These are phyloP conservation scores for Nakazawaea ernobii DNA, from an alignment of 805 yeast species.

Conservation along the genomic window DNA sequence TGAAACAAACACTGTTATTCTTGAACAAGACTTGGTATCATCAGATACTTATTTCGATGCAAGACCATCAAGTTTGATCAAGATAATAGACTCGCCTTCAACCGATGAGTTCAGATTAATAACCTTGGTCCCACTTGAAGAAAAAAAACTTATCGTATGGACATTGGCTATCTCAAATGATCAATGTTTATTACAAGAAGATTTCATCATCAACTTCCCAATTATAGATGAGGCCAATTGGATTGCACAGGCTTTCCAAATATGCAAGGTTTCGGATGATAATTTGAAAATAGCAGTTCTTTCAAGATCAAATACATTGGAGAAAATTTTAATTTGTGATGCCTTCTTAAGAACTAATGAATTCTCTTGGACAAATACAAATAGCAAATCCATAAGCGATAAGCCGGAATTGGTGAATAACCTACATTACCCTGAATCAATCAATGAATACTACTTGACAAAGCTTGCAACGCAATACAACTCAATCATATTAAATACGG, in stretches of 20 bases:
- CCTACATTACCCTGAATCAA: slow-evolving; percentile 8
- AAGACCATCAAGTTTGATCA: background rate
- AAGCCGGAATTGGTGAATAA: background rate
- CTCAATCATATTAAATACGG: slow-evolving; percentile 42
- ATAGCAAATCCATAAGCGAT: slow-evolving; percentile 27
- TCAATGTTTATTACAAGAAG: background rate
- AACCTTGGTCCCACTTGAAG: slow-evolving; percentile 1
- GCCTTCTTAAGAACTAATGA: slow-evolving; percentile 26
- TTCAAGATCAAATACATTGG: slow-evolving; percentile 5
- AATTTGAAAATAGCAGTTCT: slow-evolving; percentile 1
- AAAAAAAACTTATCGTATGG: slow-evolving; percentile 2
- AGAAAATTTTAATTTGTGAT: slow-evolving; percentile 4
- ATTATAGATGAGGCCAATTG: background rate
- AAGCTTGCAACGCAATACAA: slow-evolving; percentile 44
- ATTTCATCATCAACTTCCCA: background rate
- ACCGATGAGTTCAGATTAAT: background rate
- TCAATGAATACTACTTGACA: slow-evolving; percentile 34
- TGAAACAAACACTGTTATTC: slow-evolving; percentile 20
- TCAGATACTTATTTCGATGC: background rate
- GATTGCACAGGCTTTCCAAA: slow-evolving; percentile 2
- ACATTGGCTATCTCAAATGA: background rate
- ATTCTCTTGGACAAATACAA: slow-evolving; percentile 29
- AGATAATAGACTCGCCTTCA: slow-evolving; percentile 1
- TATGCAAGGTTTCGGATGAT: background rate
- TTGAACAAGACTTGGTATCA: slow-evolving; percentile 15